These are phyloP conservation scores for Pseudogymnoascus sp. DNA, from an alignment of 2,329 filamentous ascomycete species.

Conservation along the genomic window DNA sequence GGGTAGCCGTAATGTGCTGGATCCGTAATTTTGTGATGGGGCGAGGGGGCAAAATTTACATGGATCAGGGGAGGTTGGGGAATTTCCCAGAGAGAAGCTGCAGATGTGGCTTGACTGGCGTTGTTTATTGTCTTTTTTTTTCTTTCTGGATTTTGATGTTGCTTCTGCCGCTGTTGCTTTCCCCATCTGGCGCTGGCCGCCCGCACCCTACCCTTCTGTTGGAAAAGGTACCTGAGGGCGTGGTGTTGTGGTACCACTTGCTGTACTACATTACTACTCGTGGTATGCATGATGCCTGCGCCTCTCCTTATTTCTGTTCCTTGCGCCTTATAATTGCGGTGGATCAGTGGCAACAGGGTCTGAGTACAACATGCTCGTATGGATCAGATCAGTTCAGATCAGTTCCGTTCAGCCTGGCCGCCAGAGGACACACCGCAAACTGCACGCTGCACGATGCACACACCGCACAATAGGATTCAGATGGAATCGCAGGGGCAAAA, in stretches of 20 bases:
- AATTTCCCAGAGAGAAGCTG: neutral
- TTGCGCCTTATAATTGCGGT: neutral
- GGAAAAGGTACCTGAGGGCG: neutral
- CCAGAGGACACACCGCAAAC: neutral
- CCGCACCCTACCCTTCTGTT: no score
- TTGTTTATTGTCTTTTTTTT: neutral
- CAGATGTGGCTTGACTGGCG: neutral
- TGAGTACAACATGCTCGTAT: neutral
- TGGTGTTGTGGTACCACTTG: neutral
- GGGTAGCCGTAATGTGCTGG: neutral
- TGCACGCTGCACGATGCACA: neutral
- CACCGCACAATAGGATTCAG: neutral
- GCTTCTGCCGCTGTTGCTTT: neutral
- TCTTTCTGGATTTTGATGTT: neutral
- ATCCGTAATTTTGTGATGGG: neutral
- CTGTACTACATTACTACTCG: neutral
- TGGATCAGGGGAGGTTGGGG: neutral
- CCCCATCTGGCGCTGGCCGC: neutral
- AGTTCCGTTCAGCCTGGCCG: neutral
- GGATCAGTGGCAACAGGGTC: neutral
- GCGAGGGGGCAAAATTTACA: neutral
- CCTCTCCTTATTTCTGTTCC: neutral
- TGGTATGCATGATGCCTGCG: neutral
- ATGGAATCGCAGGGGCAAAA: neutral
- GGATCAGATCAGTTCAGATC: no score